These are phyloP conservation scores for Yarrowia sp. DNA, from an alignment of 805 yeast species.

Conservation along the genomic window DNA sequence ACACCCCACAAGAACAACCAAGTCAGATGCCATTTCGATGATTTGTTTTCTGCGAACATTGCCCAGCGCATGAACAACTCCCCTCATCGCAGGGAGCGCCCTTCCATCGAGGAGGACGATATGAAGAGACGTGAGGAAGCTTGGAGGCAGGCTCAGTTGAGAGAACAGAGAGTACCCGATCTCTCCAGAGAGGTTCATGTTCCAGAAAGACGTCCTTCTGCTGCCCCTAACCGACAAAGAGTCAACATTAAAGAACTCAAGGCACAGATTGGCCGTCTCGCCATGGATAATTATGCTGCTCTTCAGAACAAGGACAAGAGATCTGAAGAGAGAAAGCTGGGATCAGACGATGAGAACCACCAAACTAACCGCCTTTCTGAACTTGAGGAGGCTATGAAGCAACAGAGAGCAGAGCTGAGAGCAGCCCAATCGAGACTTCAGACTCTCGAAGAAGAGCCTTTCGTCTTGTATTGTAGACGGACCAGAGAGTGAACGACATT, in stretches of 20 bases:
- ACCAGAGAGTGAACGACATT: background rate
- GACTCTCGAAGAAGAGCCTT: background rate
- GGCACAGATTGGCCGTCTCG: background rate
- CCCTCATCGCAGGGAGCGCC: background rate
- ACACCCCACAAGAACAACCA: background rate
- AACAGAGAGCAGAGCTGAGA: background rate
- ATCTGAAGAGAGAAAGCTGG: background rate
- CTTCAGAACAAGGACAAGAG: background rate
- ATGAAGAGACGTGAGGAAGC: background rate
- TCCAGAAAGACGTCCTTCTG: background rate
- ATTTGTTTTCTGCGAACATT: background rate
- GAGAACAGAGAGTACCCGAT: background rate
- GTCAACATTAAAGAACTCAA: background rate
- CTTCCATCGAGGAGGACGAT: background rate
- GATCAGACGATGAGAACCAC: too few species aligned
- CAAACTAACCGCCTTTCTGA: background rate
- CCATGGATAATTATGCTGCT: background rate
- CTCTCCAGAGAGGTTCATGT: background rate
- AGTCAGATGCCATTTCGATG: background rate
- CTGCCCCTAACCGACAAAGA: background rate
- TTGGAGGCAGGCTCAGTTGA: background rate
- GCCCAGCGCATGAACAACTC: background rate
- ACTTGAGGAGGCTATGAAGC: background rate
- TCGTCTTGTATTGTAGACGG: background rate
- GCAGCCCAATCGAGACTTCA: background rate